Evolutionary conservation across 169 alveolate genomes (phyloP), one percentile per base, ranked within the genome.

Genomic region (Babesia ovis): DNA sequence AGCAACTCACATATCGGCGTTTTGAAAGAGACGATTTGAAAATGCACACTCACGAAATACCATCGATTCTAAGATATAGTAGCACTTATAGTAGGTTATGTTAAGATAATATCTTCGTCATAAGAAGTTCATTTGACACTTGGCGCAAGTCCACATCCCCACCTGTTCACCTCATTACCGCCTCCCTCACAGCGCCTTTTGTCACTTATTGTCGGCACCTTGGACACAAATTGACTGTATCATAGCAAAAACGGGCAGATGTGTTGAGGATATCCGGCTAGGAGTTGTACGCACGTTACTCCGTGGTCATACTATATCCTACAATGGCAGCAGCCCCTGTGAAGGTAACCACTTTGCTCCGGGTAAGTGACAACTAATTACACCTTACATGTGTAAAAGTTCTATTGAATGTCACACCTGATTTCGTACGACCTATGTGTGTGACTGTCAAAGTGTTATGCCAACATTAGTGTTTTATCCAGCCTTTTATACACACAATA

Each of bases 241-340:
- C 16, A 20, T 0, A 54, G 16, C 22, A 6, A 5, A 2, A 32
- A 48, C 20, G 11, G 27, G 70, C 60, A 45, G 79, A 12, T 2
- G 31, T 23, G 4, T 32, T 2, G 2, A 42, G 70, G 41, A 57
- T 31, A 12, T 8, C 45, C 67, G 0, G 41, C 46, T 60, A 14
- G 58, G 27, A 16, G 16, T 43, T 54, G 23, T 31, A 41, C 43
- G 16, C 43, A 22, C 59, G 31, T 27, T 14, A 3, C 14, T 16
- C 57, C n/a, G 12, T 22, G 6, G 20, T 4, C 6, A 16, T 14
- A n/a, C 12, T 4, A 39, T 16, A 20, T 1, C 18, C 31, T 14
- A 43, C 8, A 27, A 70, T 70, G 82, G 64, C 71, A n/a, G 57
- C 35, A 22, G 50, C 43, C 55, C 82, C 82, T 14, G 60, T 70